Base-by-base conservation (phyloP, 208 protist species). In the Leishmania amazonensis region DNA sequence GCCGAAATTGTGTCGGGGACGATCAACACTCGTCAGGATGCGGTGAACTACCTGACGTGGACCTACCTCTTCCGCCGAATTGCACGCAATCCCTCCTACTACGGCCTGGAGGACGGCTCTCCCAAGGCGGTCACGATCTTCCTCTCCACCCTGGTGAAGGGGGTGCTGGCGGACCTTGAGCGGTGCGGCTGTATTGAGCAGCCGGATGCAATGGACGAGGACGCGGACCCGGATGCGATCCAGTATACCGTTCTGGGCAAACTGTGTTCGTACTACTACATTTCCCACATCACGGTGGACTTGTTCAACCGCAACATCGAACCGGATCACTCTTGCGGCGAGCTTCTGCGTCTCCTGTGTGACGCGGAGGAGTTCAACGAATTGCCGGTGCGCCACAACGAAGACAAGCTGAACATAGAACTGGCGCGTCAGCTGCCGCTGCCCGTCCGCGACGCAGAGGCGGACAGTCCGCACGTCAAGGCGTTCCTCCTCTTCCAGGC, bases 191-290 rank as follows among this genome's bases (percentile, higher is more conserved):
- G 96, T 81, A 91, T 98, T 53, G 93, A 96, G 87, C 76, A 88
- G 31, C 81, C 80, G 38, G 88, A 92, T 58, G 73, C 72, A 42
- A 84, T 84, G 54, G 89, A 89, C 72, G 87, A 91, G 38, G 87
- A 94, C 75, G 80, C 76, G 28, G 85, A 95, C 85, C 88, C 90
- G 28, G 85, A 97, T 76, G 91, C 88, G 5, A 82, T 98, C 62
- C 84, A 87, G 75, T 93, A 96, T 67, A 96, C 96, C 40, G 96
- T 99, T 15, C 89, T 99, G 24, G 99, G 99, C 17, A 95, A 96
- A 73, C 95, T 99, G 54, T 99, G 98, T n/a, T 99, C 98, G 15
- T 99, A 98, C 94, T 99, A 99, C 89, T 99, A 99, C 90, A 94
- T 99, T 13, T 93, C 94, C 21, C 98, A 99, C 87, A 85, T 90